Evolutionary conservation across 1,139 yeast genomes (phyloP).

Genomic region (Magnusiomyces magnusii): DNA sequence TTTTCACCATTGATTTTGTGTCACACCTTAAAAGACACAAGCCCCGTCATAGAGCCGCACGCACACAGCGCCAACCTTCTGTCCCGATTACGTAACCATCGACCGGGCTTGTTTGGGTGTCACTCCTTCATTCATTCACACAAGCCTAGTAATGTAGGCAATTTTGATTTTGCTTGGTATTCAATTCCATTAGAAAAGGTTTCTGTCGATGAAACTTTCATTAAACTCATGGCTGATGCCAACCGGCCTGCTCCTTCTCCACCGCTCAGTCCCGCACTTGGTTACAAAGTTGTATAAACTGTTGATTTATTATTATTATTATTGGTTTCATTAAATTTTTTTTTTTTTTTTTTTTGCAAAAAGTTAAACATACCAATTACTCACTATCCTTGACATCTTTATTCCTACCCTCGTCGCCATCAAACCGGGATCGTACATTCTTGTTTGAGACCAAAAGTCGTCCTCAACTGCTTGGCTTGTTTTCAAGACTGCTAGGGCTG

Average conservation of each 20-base stretch:
- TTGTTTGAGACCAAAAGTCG: conserved; percentile 76
- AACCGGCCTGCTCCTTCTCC: conserved; percentile 99
- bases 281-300: conserved; percentile 99
- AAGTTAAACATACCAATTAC: conserved; percentile 98
- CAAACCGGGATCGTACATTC: conserved; percentile 87
- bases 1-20: background rate
- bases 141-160: background rate
- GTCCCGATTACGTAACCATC: background rate
- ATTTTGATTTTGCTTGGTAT: background rate
- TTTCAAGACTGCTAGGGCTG: conserved; percentile 74
- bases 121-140: conserved; percentile 1
- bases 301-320: too few species aligned
- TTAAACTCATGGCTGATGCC: conserved; percentile 93
- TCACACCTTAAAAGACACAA: too few species aligned
- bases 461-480: conserved; percentile 91
- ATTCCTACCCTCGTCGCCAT: conserved; percentile 80
- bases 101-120: background rate
- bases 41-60: background rate
- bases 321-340: too few species aligned
- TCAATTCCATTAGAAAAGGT: conserved; percentile 9
- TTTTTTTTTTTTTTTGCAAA: conserved; percentile 97
- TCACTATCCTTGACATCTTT: conserved; percentile 75
- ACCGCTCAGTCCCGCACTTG: conserved; percentile 98
- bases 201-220: conserved; percentile 43
- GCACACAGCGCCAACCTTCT: too few species aligned